Evolutionary conservation across 1,284 basidiomycete genomes (phyloP).

Genomic region (Malassezia pachydermatis): DNA sequence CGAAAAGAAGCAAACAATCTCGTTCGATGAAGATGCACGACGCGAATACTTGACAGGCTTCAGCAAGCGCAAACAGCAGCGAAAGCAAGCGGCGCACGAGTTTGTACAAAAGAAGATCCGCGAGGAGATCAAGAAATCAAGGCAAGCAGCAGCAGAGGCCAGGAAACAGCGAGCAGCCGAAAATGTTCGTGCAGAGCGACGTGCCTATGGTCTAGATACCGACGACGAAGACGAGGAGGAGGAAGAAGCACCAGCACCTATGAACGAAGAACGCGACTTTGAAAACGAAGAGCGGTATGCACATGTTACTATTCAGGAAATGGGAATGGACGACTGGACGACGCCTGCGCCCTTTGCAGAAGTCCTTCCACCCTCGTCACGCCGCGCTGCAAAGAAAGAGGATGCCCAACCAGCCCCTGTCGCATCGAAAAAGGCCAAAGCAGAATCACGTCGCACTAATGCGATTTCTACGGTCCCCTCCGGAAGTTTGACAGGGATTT

Average conservation of each 20-base stretch:
- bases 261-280: slow-evolving; percentile 11
- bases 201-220: slow-evolving; percentile 27
- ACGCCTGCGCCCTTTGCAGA: background rate
- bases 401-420: background rate
- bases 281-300: slow-evolving; percentile 13
- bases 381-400: slow-evolving; percentile 1
- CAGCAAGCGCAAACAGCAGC: slow-evolving; percentile 40
- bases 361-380: slow-evolving; percentile 4
- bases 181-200: slow-evolving; percentile 33
- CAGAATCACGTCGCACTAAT: background rate
- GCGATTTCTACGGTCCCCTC: background rate
- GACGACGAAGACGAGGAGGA: slow-evolving; percentile 31
- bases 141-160: slow-evolving; percentile 24
- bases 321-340: slow-evolving; percentile 6
- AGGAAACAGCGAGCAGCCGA: slow-evolving; percentile 34
- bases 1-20: slow-evolving; percentile 25
- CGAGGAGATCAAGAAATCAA: slow-evolving; percentile 24
- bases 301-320: slow-evolving; percentile 15
- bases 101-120: slow-evolving; percentile 28
- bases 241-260: no score
- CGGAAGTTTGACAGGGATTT: slow-evolving; percentile 14
- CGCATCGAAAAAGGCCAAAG: background rate
- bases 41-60: slow-evolving; percentile 45
- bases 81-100: slow-evolving; percentile 36
- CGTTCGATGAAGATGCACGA: slow-evolving; percentile 40